Evolutionary conservation across 371 early-diverging fungal genomes (phyloP).

Genomic region (Mucor saturninus): DNA sequence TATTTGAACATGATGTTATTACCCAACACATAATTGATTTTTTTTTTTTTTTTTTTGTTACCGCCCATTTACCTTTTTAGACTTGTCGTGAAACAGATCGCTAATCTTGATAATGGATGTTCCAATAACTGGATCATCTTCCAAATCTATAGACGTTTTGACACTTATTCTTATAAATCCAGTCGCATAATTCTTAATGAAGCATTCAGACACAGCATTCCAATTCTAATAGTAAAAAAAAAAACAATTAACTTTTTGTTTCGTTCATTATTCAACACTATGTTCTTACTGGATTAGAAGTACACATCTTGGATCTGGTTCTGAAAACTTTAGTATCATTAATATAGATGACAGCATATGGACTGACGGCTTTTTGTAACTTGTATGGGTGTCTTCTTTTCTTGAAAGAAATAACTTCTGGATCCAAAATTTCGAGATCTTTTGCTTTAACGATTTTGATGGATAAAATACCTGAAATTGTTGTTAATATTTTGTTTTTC

Average conservation of each 20-base stretch:
- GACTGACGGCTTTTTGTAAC: conserved; percentile 28
- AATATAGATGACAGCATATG: conserved; percentile 40
- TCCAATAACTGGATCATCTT: conserved; percentile 44
- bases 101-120: conserved; percentile 29
- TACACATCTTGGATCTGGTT: conserved; percentile 32
- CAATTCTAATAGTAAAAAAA: conserved; percentile 28
- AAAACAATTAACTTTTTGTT: neutral
- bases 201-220: conserved; percentile 38
- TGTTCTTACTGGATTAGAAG: conserved; percentile 35
- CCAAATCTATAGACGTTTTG: conserved; percentile 34
- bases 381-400: conserved; percentile 39
- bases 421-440: conserved; percentile 41
- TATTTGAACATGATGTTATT: neutral
- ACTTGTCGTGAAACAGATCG: conserved; percentile 28
- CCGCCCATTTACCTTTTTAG: conserved; percentile 24
- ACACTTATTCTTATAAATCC: conserved; percentile 37
- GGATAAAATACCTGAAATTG: conserved; percentile 18
- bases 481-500: neutral
- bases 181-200: conserved; percentile 34
- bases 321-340: conserved; percentile 38
- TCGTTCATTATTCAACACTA: neutral
- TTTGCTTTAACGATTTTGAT: conserved; percentile 29
- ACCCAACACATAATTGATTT: neutral
- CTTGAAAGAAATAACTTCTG: conserved; percentile 22
- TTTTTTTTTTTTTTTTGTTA: too few relatives aligned